Base-by-base conservation (phyloP, 2,329 filamentous ascomycete genomes). In the Colletotrichum orbiculare region DNA sequence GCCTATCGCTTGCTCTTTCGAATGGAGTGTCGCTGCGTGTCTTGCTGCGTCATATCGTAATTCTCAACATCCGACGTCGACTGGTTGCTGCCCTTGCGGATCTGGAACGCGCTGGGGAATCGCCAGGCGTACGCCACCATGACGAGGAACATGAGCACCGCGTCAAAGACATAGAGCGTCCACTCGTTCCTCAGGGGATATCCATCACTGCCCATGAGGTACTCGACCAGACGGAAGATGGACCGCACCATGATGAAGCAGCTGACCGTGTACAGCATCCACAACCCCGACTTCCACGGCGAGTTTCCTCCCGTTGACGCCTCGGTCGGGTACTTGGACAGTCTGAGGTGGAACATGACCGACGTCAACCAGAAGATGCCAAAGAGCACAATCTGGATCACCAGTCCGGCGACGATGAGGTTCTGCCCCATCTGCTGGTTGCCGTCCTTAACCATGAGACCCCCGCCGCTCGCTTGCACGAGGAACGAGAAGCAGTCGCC, bases 91-190 rank as follows among this genome's bases (percentile, higher is more conserved):
- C 37, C 15, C 55, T 62, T 65, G 6, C 58, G 45, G n/a, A 62
- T 56, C 62, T 62, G 62, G 41, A 65, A 62, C 4, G 57, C 58
- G 38, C 57, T 54, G 39, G 64, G 64, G 41, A 67, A 70, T 47
- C 65, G 56, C 58, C 57, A 65, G 34, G 55, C 70, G 72, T 84
- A 78, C 63, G 87, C 69, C n/a, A 78, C 73, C 13, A 77, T 77
- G 69, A 87, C 87, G 52, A 71, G 39, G 1, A 87, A 69, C 86
- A 88, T 88, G 9, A 86, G 72, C 0, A 71, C 68, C 1, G 79
- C 82, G 73, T 89, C 85, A 58, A 88, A 88, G 33, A 87, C 77
- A 69, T 84, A 87, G 67, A 88, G 88, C 73, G 82, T 87, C 79
- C 81, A 85, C 72, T 88, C 85, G 68, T 86, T 83, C n/a, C 82